Conservation (phyloP, 1,139 yeast species). For the Lodderomyces elongisporus region DNA sequence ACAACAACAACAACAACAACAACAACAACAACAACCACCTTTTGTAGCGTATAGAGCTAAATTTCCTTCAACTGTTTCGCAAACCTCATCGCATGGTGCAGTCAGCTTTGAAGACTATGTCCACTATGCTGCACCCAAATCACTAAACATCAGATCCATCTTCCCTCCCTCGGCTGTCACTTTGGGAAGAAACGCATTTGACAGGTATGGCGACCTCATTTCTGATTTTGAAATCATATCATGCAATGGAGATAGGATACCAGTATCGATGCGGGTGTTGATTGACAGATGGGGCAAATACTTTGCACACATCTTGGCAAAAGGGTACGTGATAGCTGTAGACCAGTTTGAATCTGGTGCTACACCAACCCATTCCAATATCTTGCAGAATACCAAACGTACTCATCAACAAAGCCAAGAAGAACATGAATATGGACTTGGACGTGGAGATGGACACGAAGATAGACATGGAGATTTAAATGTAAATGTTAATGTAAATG, state of each 20-base stretch:
- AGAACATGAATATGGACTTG: too few species aligned
- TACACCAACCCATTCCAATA: too few species aligned
- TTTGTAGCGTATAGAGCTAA: too few species aligned
- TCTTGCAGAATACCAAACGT: too few species aligned
- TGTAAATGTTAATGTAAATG: slow-evolving; percentile 8
- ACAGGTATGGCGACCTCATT: slow-evolving; percentile 56
- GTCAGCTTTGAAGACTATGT: slow-evolving; percentile 63
- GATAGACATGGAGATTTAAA: slow-evolving; percentile 1
- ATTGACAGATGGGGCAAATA: slow-evolving; percentile 73
- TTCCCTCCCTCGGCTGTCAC: slow-evolving; percentile 76
- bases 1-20: too few species aligned
- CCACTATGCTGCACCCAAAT: slow-evolving; percentile 69
- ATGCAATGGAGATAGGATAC: slow-evolving; percentile 59
- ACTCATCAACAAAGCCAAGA: too few species aligned
- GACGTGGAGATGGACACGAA: not conserved
- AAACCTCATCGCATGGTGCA: slow-evolving; percentile 15
- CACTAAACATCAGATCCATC: slow-evolving; percentile 60
- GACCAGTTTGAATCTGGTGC: slow-evolving; percentile 34
- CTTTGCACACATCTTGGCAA: slow-evolving; percentile 55
- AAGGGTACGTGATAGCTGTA: slow-evolving; percentile 58
- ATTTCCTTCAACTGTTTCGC: not conserved
- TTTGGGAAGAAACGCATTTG: slow-evolving; percentile 68
- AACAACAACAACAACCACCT: too few species aligned
- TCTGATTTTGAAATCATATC: slow-evolving; percentile 71
- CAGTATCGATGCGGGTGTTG: slow-evolving; percentile 55